Percentiles rank a stretch among this genome's conserved stretches.
Evolutionary conservation across 495 filamentous ascomycete genomes (phyloP).

Genomic region (Daldinia concentrica): DNA sequence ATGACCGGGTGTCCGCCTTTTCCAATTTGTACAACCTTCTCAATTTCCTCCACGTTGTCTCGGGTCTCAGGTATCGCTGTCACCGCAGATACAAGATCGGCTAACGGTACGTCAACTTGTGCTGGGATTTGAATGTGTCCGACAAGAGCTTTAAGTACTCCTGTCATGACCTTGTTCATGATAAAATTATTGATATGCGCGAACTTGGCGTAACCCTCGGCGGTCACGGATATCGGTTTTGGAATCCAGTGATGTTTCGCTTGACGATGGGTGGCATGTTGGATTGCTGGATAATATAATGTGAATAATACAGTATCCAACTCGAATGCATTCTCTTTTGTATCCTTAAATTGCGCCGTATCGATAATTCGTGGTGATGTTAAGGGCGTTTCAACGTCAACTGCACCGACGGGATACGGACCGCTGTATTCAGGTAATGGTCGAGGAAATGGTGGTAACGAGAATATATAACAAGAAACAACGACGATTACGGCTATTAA

Average conservation of each 20-base stretch:
- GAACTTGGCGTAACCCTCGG: conserved; percentile 59
- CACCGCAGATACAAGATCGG: conserved; percentile 38
- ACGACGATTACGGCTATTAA: conserved; percentile 42
- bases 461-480: conserved; percentile 52
- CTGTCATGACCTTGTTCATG: conserved; percentile 49
- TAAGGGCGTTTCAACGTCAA: conserved; percentile 59
- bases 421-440: conserved; percentile 59
- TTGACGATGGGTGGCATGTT: conserved; percentile 23
- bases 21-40: conserved; percentile 38
- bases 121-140: conserved; percentile 57
- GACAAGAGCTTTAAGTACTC: conserved; percentile 48
- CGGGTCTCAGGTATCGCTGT: conserved; percentile 34
- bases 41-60: conserved; percentile 23
- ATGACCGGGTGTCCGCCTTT: conserved; percentile 53
- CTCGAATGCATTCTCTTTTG: conserved; percentile 52
- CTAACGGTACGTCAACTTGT: conserved; percentile 53
- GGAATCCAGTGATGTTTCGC: conserved; percentile 59
- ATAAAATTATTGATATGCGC: conserved; percentile 55
- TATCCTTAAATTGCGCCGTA: conserved; percentile 49
- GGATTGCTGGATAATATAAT: conserved; percentile 57
- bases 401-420: conserved; percentile 55
- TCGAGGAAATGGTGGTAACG: conserved; percentile 54
- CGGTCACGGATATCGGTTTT: conserved; percentile 57
- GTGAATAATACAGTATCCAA: conserved; percentile 60
- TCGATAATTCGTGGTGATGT: conserved; percentile 47